phyloP scores from a whole-genome alignment of 768 basidiomycete genomes.

The Boletales sp. region DNA sequence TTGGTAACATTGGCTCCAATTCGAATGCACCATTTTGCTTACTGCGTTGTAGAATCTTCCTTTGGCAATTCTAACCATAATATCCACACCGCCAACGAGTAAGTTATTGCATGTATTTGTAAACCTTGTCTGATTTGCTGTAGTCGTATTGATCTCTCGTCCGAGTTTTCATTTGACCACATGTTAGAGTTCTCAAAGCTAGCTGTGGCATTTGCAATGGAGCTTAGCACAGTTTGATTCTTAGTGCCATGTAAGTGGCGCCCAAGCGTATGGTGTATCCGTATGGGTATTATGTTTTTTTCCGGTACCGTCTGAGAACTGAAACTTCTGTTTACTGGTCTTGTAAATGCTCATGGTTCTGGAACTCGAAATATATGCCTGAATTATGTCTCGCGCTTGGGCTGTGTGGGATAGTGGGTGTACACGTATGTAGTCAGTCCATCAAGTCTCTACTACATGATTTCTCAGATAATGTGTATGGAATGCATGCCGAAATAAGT shows the following conservation, averaged over 20 bases:
- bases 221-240: constrained; percentile 50
- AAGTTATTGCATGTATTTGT: constrained; percentile 41
- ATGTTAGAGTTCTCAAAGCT: constrained; percentile 89
- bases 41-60: constrained; percentile 46
- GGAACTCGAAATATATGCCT: no score
- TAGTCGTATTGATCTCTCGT: constrained; percentile 80
- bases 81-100: constrained; percentile 84
- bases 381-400: no score
- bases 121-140: constrained; percentile 24
- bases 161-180: constrained; percentile 88
- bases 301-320: no score
- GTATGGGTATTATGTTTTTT: no score
- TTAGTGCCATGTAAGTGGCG: not conserved
- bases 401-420: no score
- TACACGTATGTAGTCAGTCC: no score
- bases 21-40: not conserved
- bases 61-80: constrained; percentile 73
- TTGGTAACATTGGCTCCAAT: constrained; percentile 35
- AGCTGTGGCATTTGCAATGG: constrained; percentile 74
- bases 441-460: no score
- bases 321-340: no score
- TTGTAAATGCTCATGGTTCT: no score
- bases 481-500: no score
- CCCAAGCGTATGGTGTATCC: no score
- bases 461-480: no score